phyloP scores from a whole-genome alignment of 805 yeast genomes.

The Teunomyces pallodes region DNA sequence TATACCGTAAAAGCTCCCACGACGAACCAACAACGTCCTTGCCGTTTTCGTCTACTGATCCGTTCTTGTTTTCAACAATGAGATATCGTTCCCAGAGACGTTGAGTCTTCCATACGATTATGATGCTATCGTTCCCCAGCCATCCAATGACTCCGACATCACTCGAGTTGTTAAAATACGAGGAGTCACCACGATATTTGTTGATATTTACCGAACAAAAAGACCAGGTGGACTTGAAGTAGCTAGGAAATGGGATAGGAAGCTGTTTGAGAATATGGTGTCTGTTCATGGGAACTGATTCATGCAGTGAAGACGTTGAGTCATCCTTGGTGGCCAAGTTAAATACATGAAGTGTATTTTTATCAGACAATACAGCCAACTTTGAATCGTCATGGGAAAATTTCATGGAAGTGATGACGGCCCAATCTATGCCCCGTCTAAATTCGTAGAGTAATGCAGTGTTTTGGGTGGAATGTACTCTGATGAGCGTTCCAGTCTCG shows the following conservation, averaged over 20 bases:
- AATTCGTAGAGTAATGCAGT: slow-evolving; percentile 78
- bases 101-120: slow-evolving; percentile 70
- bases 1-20: slow-evolving; percentile 63
- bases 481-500: slow-evolving; percentile 75
- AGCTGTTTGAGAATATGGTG: slow-evolving; percentile 68
- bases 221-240: slow-evolving; percentile 85
- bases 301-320: neutral
- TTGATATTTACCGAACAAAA: slow-evolving; percentile 68
- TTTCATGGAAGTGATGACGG: slow-evolving; percentile 75
- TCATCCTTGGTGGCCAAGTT: slow-evolving; percentile 37
- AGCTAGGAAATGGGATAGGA: slow-evolving; percentile 58
- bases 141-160: slow-evolving; percentile 56
- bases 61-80: slow-evolving; percentile 50
- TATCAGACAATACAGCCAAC: slow-evolving; percentile 85
- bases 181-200: slow-evolving; percentile 29
- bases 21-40: slow-evolving; percentile 19
- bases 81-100: slow-evolving; percentile 86
- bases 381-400: slow-evolving; percentile 75
- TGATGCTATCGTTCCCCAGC: slow-evolving; percentile 70
- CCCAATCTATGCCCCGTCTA: slow-evolving; percentile 86
- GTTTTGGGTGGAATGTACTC: slow-evolving; percentile 67
- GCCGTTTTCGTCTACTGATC: slow-evolving; percentile 5
- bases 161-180: slow-evolving; percentile 3
- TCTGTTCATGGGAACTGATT: slow-evolving; percentile 39
- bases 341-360: slow-evolving; percentile 84